Conservation (phyloP, 2,329 filamentous ascomycete species). For the Fonsecaea multimorphosa region DNA sequence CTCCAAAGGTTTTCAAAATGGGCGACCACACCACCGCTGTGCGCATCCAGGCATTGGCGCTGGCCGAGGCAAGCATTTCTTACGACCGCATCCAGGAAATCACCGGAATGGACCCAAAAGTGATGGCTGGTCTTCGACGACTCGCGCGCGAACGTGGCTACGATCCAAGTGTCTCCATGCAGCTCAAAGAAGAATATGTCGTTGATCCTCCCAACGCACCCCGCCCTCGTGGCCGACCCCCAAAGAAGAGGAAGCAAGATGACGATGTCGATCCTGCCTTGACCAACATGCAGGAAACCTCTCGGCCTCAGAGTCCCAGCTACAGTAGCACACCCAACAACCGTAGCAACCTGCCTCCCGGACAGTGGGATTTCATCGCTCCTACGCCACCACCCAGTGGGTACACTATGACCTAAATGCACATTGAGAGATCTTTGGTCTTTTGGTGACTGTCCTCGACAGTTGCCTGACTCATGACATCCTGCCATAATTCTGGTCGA, state of each 20-base stretch:
- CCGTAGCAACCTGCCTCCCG: slow-evolving; percentile 37
- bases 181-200: slow-evolving; percentile 41
- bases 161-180: slow-evolving; percentile 39
- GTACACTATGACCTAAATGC: slow-evolving; percentile 36
- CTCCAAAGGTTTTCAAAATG: slow-evolving; percentile 40
- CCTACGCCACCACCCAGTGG: slow-evolving; percentile 28
- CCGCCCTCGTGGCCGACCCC: slow-evolving; percentile 38
- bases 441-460: neutral
- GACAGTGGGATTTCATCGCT: slow-evolving; percentile 41
- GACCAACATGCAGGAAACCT: slow-evolving; percentile 26
- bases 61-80: slow-evolving; percentile 40
- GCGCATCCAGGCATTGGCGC: slow-evolving; percentile 39
- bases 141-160: slow-evolving; percentile 41
- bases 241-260: slow-evolving; percentile 40
- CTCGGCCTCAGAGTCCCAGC: slow-evolving; percentile 15
- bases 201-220: slow-evolving; percentile 39
- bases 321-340: slow-evolving; percentile 22
- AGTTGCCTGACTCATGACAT: neutral
- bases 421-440: neutral
- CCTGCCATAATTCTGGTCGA: neutral
- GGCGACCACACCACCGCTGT: slow-evolving; percentile 38
- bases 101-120: slow-evolving; percentile 40
- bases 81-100: slow-evolving; percentile 40
- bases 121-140: slow-evolving; percentile 37
- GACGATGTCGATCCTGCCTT: slow-evolving; percentile 44